Evolutionary conservation across 1,284 basidiomycete species (phyloP), one percentile per base, ranked within the genome.

Genomic region (Afroboletus lepidellus): DNA sequence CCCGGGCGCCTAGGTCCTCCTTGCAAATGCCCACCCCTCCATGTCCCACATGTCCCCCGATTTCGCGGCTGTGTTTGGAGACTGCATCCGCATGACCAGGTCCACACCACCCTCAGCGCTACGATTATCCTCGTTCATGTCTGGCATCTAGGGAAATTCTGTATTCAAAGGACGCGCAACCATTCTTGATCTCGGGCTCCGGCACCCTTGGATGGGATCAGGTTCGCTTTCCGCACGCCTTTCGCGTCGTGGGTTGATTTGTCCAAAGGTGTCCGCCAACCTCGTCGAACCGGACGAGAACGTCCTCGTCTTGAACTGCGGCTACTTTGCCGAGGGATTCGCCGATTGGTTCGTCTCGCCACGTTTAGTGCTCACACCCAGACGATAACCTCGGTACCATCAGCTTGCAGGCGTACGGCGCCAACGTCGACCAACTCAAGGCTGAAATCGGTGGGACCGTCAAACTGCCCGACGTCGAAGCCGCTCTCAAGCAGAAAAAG

Each of bases 181-280:
- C 92, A 1, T 91, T 98, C 76, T 75, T 98, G 61, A 88, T 97
- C 50, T 85, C 94, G 27, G 96, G 96, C 2, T 91, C 87, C 46
- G 95, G 95, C n/a, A 98, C 95, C 3, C 76, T 98, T 34, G 95
- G 95, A 30, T 97, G 95, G 94, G 87, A 90, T 66, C 85, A 90
- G 80, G 88, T 78, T 50, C 47, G 71, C 54, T 3, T 24, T 24
- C 25, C 42, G 7, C 42, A 21, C 3, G 38, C 39, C 18, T 9
- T 43, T 16, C 7, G n/a, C 27, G 6, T 27, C 41, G 16, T 32
- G 29, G 23, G 20, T 12, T 54, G 41, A 58, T 37, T 32, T 18
- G 7, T 11, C 45, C 24, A 43, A 60, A 89, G 81, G 86, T 91
- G 36, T 84, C 86, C 0, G 80, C 90, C 25, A 97, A 98, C 71